Evolutionary conservation across 1,284 basidiomycete species (phyloP).

Genomic region (Cystobasidiaceae sp.): DNA sequence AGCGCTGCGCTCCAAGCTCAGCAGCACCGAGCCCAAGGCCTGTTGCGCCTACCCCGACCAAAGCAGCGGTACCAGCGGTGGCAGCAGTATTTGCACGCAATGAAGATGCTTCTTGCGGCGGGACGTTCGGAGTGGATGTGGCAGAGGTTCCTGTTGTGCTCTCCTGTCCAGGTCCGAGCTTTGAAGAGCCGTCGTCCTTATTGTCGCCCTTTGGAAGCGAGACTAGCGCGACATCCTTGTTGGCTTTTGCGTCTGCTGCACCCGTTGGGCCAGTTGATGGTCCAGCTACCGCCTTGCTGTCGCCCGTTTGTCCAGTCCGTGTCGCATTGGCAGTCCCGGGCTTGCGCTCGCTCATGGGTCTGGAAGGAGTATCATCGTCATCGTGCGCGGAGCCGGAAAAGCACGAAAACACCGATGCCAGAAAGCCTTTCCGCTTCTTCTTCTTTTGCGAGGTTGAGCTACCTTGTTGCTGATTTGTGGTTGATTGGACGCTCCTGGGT

Average conservation of each 20-base stretch:
- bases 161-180: not conserved
- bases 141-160: not conserved
- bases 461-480: no score
- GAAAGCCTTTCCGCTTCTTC: conserved; percentile 27
- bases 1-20: not conserved
- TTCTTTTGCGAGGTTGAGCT: not conserved
- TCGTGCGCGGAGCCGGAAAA: conserved; percentile 7
- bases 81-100: not conserved
- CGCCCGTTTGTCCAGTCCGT: not conserved
- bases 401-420: conserved; percentile 9
- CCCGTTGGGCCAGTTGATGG: not conserved
- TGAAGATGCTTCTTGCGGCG: not conserved
- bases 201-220: conserved; percentile 3
- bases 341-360: conserved; percentile 23
- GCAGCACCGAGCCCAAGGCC: not conserved
- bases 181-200: conserved; percentile 3
- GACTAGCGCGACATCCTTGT: not conserved
- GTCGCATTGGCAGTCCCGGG: conserved; percentile 25
- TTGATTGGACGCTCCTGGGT: no score
- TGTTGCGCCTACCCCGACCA: not conserved
- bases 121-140: not conserved
- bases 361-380: not conserved
- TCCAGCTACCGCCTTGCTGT: not conserved
- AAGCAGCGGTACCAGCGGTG: not conserved
- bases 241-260: not conserved